phyloP scores from a whole-genome alignment of 2,329 filamentous ascomycete genomes.

The Hymenoscyphus fraxineus region DNA sequence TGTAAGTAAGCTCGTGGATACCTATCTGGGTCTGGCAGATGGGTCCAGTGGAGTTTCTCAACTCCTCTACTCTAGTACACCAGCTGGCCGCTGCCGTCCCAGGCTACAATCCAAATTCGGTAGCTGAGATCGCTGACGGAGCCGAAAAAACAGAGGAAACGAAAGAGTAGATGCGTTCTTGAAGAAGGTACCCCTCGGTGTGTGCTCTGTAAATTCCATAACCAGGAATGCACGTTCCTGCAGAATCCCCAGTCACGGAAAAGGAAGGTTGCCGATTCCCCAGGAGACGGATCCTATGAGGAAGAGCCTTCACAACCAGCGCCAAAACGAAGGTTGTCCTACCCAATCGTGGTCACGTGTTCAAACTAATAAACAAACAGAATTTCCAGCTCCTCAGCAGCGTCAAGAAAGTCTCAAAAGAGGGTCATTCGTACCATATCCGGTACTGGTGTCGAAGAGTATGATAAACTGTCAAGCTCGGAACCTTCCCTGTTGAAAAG shows the following conservation, averaged over 20 bases:
- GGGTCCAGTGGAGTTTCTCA: neutral
- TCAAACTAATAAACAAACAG: slow-evolving; percentile 34
- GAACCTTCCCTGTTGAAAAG: slow-evolving; percentile 58
- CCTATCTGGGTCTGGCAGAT: neutral
- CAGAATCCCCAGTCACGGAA: slow-evolving; percentile 73
- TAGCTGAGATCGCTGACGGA: slow-evolving; percentile 10
- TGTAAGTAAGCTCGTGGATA: slow-evolving; percentile 18
- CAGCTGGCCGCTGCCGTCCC: neutral
- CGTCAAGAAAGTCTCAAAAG: slow-evolving; percentile 47
- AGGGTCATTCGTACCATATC: slow-evolving; percentile 58
- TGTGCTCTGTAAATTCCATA: slow-evolving; percentile 70
- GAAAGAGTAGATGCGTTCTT: slow-evolving; percentile 58
- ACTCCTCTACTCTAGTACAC: neutral
- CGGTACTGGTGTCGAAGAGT: slow-evolving; percentile 62
- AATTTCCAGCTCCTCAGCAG: slow-evolving; percentile 48
- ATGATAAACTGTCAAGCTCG: slow-evolving; percentile 60
- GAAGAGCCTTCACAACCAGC: slow-evolving; percentile 11
- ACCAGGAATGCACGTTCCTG: slow-evolving; percentile 72
- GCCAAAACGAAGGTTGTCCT: neutral
- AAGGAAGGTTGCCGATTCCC: slow-evolving; percentile 66
- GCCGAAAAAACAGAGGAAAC: slow-evolving; percentile 24
- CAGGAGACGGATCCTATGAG: slow-evolving; percentile 26
- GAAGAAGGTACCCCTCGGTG: slow-evolving; percentile 70
- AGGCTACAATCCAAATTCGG: neutral
- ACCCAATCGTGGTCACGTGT: slow-evolving; percentile 11